Conservation (phyloP, 1,284 basidiomycete species). For the Leccinum fallax region DNA sequence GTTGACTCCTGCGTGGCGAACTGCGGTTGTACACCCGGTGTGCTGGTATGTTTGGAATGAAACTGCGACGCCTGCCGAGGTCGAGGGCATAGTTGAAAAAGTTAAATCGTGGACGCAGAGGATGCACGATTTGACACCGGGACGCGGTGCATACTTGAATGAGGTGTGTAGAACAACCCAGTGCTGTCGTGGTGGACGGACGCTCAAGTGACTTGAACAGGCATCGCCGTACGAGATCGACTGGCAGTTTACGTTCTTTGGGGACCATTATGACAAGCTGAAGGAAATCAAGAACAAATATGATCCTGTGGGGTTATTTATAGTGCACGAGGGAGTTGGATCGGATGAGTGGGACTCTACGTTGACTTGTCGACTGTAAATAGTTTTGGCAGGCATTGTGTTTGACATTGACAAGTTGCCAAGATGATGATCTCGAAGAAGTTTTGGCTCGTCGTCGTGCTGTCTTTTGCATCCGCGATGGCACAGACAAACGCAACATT, state of each 20-base stretch:
- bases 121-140: slow-evolving; percentile 26
- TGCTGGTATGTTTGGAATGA: slow-evolving; percentile 36
- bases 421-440: neutral
- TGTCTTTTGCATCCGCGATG: slow-evolving; percentile 21
- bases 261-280: slow-evolving; percentile 42
- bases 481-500: slow-evolving; percentile 24
- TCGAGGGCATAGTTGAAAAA: slow-evolving; percentile 29
- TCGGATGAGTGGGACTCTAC: slow-evolving; percentile 23
- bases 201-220: slow-evolving; percentile 22
- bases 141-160: slow-evolving; percentile 44
- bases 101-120: slow-evolving; percentile 31
- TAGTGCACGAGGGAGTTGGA: neutral
- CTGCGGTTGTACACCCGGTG: slow-evolving; percentile 36
- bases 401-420: slow-evolving; percentile 1
- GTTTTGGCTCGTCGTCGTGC: neutral
- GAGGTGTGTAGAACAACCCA: slow-evolving; percentile 36
- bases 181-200: neutral
- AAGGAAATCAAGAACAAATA: slow-evolving; percentile 46
- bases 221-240: slow-evolving; percentile 43
- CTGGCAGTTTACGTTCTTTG: slow-evolving; percentile 46
- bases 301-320: slow-evolving; percentile 34
- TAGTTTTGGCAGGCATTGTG: neutral
- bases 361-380: too few relatives aligned
- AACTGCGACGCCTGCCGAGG: slow-evolving; percentile 27
- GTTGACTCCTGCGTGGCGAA: slow-evolving; percentile 47